Percentiles rank a stretch among this genome's conserved stretches.
These are phyloP conservation scores for Kingdonia uniflora DNA, from an alignment of 164 flowering plant species.

Conservation along the genomic window DNA sequence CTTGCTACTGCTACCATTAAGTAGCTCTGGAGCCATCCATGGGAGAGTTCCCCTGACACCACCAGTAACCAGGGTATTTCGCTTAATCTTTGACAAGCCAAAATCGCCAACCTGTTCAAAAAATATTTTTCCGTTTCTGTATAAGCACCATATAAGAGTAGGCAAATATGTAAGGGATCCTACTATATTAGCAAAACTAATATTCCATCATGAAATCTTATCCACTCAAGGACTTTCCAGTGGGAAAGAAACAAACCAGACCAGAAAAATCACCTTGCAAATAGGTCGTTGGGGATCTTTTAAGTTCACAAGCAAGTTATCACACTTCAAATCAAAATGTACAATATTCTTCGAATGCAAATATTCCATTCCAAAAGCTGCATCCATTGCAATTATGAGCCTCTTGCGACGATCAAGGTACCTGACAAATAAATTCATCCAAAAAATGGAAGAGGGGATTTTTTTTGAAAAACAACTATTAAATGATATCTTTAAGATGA, in stretches of 20 bases:
- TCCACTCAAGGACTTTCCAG: too few species aligned
- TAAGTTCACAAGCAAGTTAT: slow-evolving; percentile 85
- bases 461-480: neutral
- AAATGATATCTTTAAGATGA: neutral
- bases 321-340: slow-evolving; percentile 94
- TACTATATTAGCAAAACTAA: too few species aligned
- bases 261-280: slow-evolving; percentile 54
- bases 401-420: slow-evolving; percentile 80
- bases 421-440: slow-evolving; percentile 36
- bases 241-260: neutral
- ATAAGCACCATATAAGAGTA: too few species aligned
- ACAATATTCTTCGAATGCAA: slow-evolving; percentile 90
- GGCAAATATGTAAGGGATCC: too few species aligned
- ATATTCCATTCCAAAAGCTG: slow-evolving; percentile 99
- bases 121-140: too few species aligned
- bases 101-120: slow-evolving; percentile 83
- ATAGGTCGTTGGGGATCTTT: slow-evolving; percentile 83
- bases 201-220: too few species aligned
- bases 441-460: neutral
- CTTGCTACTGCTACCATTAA: slow-evolving; percentile 92
- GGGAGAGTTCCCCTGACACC: slow-evolving; percentile 97
- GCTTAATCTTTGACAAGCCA: slow-evolving; percentile 91
- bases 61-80: slow-evolving; percentile 97
- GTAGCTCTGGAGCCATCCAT: slow-evolving; percentile 97
- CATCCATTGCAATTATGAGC: slow-evolving; percentile 92